Percentiles rank a stretch among this genome's conserved stretches.
phyloP scores from a whole-genome alignment of 2,329 filamentous ascomycete species.

The Biscogniauxia marginata region DNA sequence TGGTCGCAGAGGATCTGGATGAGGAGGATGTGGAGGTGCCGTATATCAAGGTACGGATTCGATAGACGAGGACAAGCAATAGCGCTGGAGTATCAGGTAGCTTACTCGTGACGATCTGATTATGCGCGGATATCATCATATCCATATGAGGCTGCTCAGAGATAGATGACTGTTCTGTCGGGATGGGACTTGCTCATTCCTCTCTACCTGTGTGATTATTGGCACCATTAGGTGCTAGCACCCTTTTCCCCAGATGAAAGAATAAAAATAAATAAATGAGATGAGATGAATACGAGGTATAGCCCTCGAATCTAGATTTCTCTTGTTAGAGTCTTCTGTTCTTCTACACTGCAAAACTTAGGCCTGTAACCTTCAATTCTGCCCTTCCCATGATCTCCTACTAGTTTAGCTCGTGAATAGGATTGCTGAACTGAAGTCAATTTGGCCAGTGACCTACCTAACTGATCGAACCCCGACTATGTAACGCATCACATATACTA shows the following conservation, averaged over 20 bases:
- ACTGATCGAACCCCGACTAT: too few species aligned
- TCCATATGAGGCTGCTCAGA: background rate
- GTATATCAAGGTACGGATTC: slow-evolving; percentile 86
- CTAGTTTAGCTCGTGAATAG: too few species aligned
- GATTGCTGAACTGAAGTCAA: too few species aligned
- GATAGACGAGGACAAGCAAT: slow-evolving; percentile 25
- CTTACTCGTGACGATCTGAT: background rate
- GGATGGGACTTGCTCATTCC: background rate
- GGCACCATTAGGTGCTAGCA: background rate
- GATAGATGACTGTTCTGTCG: background rate
- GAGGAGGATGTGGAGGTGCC: slow-evolving; percentile 97
- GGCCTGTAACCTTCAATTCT: too few species aligned
- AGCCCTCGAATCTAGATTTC: too few species aligned
- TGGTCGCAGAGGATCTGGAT: slow-evolving; percentile 83
- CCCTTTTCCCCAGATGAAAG: background rate
- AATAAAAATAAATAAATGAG: background rate
- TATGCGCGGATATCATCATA: background rate
- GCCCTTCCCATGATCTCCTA: too few species aligned
- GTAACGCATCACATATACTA: too few species aligned
- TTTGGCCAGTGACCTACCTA: too few species aligned
- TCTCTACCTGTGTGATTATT: background rate
- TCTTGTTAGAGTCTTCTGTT: too few species aligned
- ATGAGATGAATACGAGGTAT: background rate
- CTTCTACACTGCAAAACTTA: background rate
- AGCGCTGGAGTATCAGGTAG: background rate